Conservation (phyloP, 805 yeast genomes). For the Myxozyma melibiosi region DNA sequence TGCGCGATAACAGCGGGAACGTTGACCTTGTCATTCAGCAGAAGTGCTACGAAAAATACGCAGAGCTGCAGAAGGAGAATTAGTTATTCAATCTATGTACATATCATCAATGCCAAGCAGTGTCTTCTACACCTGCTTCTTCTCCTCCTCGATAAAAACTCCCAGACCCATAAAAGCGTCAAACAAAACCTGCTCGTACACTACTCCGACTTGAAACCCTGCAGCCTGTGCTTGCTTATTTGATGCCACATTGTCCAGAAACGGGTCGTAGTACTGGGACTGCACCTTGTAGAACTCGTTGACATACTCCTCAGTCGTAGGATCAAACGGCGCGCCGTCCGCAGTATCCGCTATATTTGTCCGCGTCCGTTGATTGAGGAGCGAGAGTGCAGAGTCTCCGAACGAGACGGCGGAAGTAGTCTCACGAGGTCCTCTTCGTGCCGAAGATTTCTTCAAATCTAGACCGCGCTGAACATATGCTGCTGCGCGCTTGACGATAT, state of each 20-base stretch:
- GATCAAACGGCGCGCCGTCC: constrained; percentile 74
- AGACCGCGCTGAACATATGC: constrained; percentile 44
- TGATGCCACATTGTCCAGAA: constrained; percentile 51
- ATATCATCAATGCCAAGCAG: not conserved
- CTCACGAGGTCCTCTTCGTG: constrained; percentile 53
- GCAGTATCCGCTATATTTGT: constrained; percentile 31
- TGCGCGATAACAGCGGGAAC: not conserved
- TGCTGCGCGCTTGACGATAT: constrained; percentile 16
- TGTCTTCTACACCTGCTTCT: no score
- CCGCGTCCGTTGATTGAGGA: constrained; percentile 9
- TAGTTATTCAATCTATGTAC: not conserved
- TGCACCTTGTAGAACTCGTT: constrained; percentile 54
- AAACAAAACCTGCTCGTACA: constrained; percentile 74
- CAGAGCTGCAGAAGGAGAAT: not conserved
- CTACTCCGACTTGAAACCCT: constrained; percentile 74
- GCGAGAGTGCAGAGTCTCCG: constrained; percentile 27
- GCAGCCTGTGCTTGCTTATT: constrained; percentile 77
- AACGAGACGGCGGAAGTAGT: constrained; percentile 38
- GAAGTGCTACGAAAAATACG: constrained; percentile 2
- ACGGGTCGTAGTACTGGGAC: constrained; percentile 62
- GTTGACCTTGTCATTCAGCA: not conserved
- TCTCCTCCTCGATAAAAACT: constrained; percentile 61
- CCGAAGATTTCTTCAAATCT: constrained; percentile 63
- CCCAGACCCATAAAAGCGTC: constrained; percentile 91
- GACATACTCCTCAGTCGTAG: constrained; percentile 80